These are phyloP conservation scores for Agaricus blazei DNA, from an alignment of 768 basidiomycete species.

Conservation along the genomic window DNA sequence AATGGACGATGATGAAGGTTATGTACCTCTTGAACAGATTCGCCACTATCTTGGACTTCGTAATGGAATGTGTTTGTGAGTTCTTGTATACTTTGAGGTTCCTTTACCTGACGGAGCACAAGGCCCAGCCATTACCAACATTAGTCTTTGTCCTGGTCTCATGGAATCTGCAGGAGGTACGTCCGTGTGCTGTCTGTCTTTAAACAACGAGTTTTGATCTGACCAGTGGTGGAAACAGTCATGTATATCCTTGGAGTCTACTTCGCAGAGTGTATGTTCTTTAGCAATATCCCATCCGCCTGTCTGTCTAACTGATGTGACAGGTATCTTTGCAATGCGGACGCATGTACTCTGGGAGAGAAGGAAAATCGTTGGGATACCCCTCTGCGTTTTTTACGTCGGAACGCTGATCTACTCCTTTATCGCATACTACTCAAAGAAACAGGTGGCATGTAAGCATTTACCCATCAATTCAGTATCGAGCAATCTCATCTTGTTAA, in stretches of 20 bases:
- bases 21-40: neutral
- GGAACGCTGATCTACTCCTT: neutral
- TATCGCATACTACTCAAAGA: neutral
- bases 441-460: neutral
- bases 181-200: no score
- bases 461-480: neutral
- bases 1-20: neutral
- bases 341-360: neutral
- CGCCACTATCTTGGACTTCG: neutral
- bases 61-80: neutral
- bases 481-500: neutral
- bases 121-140: no score
- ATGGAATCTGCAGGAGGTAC: neutral
- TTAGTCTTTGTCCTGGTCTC: neutral
- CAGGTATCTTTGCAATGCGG: neutral
- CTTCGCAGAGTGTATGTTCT: slow-evolving; percentile 1
- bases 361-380: neutral
- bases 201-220: neutral
- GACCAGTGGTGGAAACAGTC: neutral
- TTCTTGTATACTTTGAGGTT: neutral
- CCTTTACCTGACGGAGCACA: no score
- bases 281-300: neutral
- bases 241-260: neutral
- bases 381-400: neutral
- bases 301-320: neutral